phyloP scores from a whole-genome alignment of 257 asterid species.

The Capsicum baccatum region DNA sequence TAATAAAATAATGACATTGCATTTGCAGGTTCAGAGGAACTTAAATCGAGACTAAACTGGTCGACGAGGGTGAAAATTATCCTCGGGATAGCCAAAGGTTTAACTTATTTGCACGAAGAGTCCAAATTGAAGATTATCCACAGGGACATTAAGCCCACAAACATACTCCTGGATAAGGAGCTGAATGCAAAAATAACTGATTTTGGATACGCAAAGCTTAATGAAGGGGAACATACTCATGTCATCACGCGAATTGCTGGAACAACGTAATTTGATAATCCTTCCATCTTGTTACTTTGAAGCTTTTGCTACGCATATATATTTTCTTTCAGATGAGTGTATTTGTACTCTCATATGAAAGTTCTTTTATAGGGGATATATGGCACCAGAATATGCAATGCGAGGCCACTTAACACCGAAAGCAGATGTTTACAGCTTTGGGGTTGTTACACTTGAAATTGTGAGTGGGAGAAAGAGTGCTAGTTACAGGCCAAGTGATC shows the following conservation, averaged over 20 bases:
- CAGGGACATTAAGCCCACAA: conserved; percentile 37
- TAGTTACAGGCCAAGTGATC: too few relatives aligned
- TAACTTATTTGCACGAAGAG: conserved; percentile 38
- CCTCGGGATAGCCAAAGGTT: conserved; percentile 36
- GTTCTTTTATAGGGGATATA: too few relatives aligned
- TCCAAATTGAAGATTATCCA: conserved; percentile 34
- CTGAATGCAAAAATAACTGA: conserved; percentile 37
- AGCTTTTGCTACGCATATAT: neutral
- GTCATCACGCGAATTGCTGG: conserved; percentile 22
- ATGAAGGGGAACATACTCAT: conserved; percentile 30
- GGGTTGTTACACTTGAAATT: too few relatives aligned
- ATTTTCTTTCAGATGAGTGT: too few relatives aligned
- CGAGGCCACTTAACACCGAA: too few relatives aligned
- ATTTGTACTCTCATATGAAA: too few relatives aligned
- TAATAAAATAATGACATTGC: neutral
- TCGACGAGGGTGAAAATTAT: conserved; percentile 29
- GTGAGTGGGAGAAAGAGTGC: too few relatives aligned
- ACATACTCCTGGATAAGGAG: conserved; percentile 39
- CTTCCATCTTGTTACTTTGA: neutral
- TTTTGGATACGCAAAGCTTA: conserved; percentile 36
- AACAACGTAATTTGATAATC: conserved; percentile 28
- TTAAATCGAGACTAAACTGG: conserved; percentile 28
- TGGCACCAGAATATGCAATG: too few relatives aligned
- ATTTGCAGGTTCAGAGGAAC: conserved; percentile 29
- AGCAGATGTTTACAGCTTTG: too few relatives aligned